phyloP scores from a whole-genome alignment of 2,329 filamentous ascomycete species.

The Hysterium pulicare region DNA sequence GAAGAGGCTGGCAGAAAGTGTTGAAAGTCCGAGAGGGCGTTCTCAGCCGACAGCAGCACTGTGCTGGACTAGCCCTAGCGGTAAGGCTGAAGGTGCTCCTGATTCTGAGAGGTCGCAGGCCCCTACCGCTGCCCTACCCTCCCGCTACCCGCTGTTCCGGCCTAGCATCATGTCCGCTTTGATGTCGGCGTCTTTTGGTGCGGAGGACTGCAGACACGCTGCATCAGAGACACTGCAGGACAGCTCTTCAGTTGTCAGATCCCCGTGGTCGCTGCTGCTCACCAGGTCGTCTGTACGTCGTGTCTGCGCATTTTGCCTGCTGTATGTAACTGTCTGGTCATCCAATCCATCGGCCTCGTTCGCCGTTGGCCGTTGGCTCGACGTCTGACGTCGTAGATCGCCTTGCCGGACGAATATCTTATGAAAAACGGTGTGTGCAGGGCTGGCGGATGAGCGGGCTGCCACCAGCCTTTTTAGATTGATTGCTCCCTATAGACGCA shows the following conservation, averaged over 20 bases:
- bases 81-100: constrained; percentile 4
- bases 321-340: background rate
- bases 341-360: background rate
- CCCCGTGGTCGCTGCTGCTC: constrained; percentile 1
- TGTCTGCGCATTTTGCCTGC: no score
- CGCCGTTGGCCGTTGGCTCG: constrained; percentile 1
- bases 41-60: background rate
- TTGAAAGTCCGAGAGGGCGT: background rate
- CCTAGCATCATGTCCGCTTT: background rate
- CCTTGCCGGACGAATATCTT: constrained; percentile 1
- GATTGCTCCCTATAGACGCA: constrained; percentile 14
- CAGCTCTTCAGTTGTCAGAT: background rate
- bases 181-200: constrained; percentile 1
- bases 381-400: constrained; percentile 8
- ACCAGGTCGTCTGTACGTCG: no score
- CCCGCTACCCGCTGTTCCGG: constrained; percentile 1
- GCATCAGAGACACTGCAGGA: background rate
- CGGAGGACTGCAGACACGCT: constrained; percentile 1
- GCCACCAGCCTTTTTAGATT: constrained; percentile 9
- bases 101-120: constrained; percentile 1
- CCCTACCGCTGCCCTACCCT: constrained; percentile 3
- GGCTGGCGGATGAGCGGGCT: constrained; percentile 22
- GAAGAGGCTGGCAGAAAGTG: background rate
- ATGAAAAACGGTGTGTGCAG: constrained; percentile 8
- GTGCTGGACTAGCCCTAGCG: background rate